Conservation (phyloP, 108 stramenopile species). For the Nitzschia putrida region DNA sequence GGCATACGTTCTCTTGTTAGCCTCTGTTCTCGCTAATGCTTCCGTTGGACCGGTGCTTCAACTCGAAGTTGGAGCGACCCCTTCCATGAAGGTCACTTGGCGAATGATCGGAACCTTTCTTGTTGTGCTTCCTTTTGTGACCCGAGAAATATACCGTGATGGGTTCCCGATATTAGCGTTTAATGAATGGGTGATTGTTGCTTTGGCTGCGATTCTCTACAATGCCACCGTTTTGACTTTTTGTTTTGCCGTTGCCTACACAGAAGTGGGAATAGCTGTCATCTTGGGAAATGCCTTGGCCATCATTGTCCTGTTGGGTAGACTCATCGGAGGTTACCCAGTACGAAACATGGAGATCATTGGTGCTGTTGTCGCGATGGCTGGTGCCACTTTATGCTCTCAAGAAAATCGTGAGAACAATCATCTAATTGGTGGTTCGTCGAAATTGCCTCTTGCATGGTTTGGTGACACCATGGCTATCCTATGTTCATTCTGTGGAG, state of each 20-base stretch:
- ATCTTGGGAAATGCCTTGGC: conserved; percentile 45
- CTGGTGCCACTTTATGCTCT: conserved; percentile 57
- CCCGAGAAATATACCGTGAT: conserved; percentile 21
- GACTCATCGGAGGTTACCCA: conserved; percentile 41
- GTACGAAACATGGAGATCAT: conserved; percentile 43
- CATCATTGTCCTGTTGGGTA: conserved; percentile 52
- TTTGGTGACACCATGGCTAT: conserved; percentile 60
- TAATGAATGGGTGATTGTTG: conserved; percentile 44
- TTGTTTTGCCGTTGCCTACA: conserved; percentile 52
- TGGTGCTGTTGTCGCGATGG: conserved; percentile 59
- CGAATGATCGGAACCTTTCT: conserved; percentile 49
- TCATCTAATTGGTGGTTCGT: conserved; percentile 40
- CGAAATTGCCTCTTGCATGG: not conserved
- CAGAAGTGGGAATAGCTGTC: conserved; percentile 61
- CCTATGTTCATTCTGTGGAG: conserved; percentile 29
- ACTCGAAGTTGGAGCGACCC: conserved; percentile 51
- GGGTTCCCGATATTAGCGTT: conserved; percentile 44
- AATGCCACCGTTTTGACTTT: conserved; percentile 42
- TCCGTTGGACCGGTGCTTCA: conserved; percentile 53
- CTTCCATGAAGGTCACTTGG: conserved; percentile 64
- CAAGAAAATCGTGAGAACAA: too few species aligned
- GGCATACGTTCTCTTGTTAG: too few species aligned
- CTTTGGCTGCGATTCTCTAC: conserved; percentile 49
- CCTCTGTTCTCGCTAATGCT: conserved; percentile 51
- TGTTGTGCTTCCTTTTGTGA: conserved; percentile 27